Conservation (phyloP, 345 rosid species). For the Corymbia maculata region DNA sequence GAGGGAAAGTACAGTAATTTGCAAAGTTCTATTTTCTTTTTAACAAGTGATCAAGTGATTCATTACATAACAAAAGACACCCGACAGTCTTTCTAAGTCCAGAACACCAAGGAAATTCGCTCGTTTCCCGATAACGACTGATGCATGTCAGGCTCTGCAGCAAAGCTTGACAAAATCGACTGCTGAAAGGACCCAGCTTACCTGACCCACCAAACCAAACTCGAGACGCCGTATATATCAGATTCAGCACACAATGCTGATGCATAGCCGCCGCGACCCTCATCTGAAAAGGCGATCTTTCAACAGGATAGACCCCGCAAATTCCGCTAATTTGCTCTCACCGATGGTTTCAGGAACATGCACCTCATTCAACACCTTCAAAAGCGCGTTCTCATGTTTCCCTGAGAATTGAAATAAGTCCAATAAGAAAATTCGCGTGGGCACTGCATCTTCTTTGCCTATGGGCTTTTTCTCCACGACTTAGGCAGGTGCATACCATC, state of each 20-base stretch:
- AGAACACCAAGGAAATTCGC: background rate
- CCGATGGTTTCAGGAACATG: background rate
- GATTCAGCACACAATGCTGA: background rate
- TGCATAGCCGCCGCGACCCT: accelerated
- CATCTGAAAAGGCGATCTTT: background rate
- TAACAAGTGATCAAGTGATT: background rate
- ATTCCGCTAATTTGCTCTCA: background rate
- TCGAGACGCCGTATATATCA: background rate
- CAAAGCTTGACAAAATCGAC: background rate
- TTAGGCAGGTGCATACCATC: background rate
- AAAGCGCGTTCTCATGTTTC: background rate
- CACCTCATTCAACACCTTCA: background rate
- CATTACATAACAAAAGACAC: background rate
- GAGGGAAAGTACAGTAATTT: background rate
- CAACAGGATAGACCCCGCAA: background rate
- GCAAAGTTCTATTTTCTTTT: background rate
- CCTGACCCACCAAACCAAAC: background rate
- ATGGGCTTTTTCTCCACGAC: background rate
- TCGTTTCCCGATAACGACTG: background rate
- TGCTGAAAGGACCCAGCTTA: background rate
- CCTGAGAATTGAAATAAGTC: background rate
- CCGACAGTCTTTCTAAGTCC: background rate
- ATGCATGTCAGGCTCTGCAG: background rate
- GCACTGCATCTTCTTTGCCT: background rate
- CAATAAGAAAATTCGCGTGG: background rate